phyloP scores from a whole-genome alignment of 495 filamentous ascomycete species.

The Neurospora sp. region DNA sequence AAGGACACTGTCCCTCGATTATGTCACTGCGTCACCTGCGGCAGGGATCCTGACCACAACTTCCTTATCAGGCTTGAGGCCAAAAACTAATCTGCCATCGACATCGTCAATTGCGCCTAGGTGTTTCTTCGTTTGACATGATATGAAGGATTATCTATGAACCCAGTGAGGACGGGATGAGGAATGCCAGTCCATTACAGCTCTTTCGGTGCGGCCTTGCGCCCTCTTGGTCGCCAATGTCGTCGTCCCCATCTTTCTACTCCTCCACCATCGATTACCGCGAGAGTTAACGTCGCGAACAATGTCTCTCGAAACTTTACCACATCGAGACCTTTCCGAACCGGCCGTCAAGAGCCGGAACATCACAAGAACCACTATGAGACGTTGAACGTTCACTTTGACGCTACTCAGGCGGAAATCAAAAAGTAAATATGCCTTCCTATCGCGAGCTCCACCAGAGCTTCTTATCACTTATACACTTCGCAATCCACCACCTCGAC shows the following conservation, averaged over 20 bases:
- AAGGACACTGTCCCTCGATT: background rate
- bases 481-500: background rate
- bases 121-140: background rate
- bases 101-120: background rate
- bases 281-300: background rate
- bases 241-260: background rate
- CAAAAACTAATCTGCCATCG: background rate
- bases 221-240: constrained; percentile 7
- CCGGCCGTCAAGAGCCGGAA: background rate
- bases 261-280: background rate
- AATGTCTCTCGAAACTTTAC: background rate
- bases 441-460: background rate
- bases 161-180: constrained; percentile 27
- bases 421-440: constrained; percentile 54
- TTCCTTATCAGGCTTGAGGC: background rate
- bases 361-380: constrained; percentile 59
- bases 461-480: background rate
- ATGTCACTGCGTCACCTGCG: background rate
- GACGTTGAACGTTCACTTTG: constrained; percentile 59
- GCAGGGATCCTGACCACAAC: background rate
- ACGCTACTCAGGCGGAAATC: constrained; percentile 64
- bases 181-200: constrained; percentile 40
- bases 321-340: background rate
- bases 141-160: background rate
- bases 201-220: constrained; percentile 15